phyloP scores from a whole-genome alignment of 768 basidiomycete species.

The Udeniomyces megalosporus region DNA sequence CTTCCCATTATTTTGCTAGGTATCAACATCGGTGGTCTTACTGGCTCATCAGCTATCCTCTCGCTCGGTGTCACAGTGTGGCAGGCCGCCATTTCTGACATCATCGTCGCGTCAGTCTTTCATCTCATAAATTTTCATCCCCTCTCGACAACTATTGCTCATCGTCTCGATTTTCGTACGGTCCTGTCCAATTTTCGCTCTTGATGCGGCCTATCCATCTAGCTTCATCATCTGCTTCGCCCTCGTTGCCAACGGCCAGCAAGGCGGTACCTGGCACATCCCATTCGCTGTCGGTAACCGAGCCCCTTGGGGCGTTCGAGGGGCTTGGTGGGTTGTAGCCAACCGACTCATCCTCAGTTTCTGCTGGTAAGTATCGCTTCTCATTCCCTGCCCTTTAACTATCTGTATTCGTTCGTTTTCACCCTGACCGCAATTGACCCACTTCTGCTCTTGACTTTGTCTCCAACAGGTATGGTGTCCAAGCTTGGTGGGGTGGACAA shows the following conservation, averaged over 20 bases:
- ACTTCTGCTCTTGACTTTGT: not conserved
- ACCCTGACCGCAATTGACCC: constrained; percentile 11
- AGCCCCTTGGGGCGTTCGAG: constrained; percentile 12
- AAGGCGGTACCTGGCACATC: constrained; percentile 22
- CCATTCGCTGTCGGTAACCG: constrained; percentile 26
- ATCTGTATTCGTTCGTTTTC: no score
- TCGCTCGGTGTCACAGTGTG: constrained; percentile 18
- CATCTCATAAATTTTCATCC: no score
- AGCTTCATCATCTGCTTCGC: not conserved
- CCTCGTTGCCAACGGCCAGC: constrained; percentile 14
- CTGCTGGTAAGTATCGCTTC: constrained; percentile 18
- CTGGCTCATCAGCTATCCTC: constrained; percentile 21
- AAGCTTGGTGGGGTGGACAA: constrained; percentile 21
- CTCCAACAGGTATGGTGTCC: constrained; percentile 15
- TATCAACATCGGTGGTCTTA: constrained; percentile 14
- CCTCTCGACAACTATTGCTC: not conserved
- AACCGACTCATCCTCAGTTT: constrained; percentile 20
- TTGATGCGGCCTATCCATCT: not conserved
- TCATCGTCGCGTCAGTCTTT: not conserved
- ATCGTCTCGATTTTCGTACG: not conserved
- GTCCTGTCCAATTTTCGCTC: not conserved
- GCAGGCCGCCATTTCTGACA: constrained; percentile 21
- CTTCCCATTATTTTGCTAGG: not conserved
- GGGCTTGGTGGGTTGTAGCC: constrained; percentile 17
- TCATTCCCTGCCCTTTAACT: constrained; percentile 15